Evolutionary conservation across 75 land plant species (phyloP), one percentile per base, ranked within the genome.

Genomic region (Cryptomeria japonica): DNA sequence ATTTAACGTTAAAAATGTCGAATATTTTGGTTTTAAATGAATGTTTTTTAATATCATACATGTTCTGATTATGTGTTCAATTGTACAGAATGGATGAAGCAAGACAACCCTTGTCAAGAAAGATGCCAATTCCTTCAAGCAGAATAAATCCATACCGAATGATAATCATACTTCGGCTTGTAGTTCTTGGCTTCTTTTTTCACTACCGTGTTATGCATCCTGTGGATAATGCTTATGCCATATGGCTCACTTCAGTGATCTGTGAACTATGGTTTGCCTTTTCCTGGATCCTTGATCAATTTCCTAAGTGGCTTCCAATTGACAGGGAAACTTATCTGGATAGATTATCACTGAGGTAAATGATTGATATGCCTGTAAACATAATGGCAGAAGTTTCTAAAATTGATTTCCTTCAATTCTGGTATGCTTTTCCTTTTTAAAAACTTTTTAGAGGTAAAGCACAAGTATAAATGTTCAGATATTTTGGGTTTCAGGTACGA

Each of bases 221-320:
- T 9, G 95, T 92, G 53, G 55, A 85, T 5, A 90, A 89, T 85
- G 95, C 95, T 5, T 94, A 80, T 88, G 92, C 91, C 15, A 51
- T 94, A 77, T 94, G 95, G 95, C 92, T 94, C 18, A 91, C 91
- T 51, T 94, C 95, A 12, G 94, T 94, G 9, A 92, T 93, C 28
- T 94, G 95, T 85, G 95, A 94, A 86, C 83, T 94, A 16, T 94
- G 95, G 95, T 94, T 94, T 84, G 95, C 95, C 7, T 14, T 90
- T 22, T 94, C 95, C 9, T 94, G 95, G 95, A 93, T 94, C 76
- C 93, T 94, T 61, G 95, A 94, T 88, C 95, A 94, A 89, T 94
- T 94, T 85, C 95, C 95, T 0, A 94, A 94, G 78, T 94, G 95
- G 95, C 87, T 94, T 37, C 95, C 95, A 34, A 92, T 94, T 88